Evolutionary conservation across 140 eudicot species (phyloP), one percentile per base, ranked within the genome.

Genomic region (Cichorium intybus): DNA sequence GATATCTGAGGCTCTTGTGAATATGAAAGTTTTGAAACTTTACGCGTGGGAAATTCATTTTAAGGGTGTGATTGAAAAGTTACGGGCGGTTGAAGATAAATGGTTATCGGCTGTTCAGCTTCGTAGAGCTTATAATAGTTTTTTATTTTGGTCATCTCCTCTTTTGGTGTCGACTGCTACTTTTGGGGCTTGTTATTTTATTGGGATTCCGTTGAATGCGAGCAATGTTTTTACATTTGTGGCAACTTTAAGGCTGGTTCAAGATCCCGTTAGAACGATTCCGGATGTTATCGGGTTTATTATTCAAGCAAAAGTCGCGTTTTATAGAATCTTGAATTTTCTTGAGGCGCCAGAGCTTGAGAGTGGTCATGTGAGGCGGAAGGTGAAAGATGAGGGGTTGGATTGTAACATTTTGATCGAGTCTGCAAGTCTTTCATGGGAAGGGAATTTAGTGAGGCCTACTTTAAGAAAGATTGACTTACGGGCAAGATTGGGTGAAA

Each of bases 11-110:
- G 93, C 99, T 51, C 94, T 93, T 23, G 88, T 93, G 69, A 93
- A 83, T 60, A 93, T 93, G 99, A 93, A 93, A 80, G 95, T 93
- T 57, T 63, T 88, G 60, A 93, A 88, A 57, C 78, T 93, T 34
- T 93, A 93, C 41, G 99, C 99, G 4, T 88, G 99, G 99, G 99
- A 93, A 60, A 81, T 75, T 22, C 95, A 86, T 81, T 93, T 93
- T 78, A 88, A 81, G 69, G 73, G 84, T 46, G 90, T 75, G 29
- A 81, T 93, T 3, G 88, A 93, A 29, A 81, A 80, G 21, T 58
- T 93, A 69, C 81, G 99, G 77, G 56, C 48, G 3, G 73, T 72
- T 0, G 99, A 93, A 66, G 55, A 75, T 68, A 85, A 75, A 54
- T 88, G 99, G 94, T 62, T 93, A 71, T 75, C 82, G 17, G 95